Evolutionary conservation across 805 yeast species (phyloP).

Genomic region (Myxozyma geophila): DNA sequence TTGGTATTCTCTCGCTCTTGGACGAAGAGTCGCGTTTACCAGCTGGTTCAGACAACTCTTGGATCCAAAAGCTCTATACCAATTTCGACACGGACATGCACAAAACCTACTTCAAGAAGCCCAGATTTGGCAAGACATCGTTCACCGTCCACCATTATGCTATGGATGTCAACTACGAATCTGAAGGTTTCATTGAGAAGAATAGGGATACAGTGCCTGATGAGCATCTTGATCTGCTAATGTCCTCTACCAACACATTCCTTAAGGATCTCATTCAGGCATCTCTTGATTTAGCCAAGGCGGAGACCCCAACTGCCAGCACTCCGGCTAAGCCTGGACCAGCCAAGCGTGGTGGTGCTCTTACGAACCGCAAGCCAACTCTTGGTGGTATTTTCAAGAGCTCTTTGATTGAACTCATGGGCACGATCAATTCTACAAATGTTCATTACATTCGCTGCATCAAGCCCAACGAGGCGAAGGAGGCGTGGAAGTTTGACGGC

Average conservation of each 20-base stretch:
- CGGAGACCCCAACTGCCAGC: slow-evolving; percentile 31
- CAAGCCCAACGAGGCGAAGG: slow-evolving; percentile 91
- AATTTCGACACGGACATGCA: slow-evolving; percentile 57
- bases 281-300: slow-evolving; percentile 46
- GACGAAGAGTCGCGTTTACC: slow-evolving; percentile 97
- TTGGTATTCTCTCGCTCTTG: slow-evolving; percentile 84
- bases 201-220: slow-evolving; percentile 97
- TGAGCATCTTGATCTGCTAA: slow-evolving; percentile 86
- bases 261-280: slow-evolving; percentile 66
- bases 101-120: slow-evolving; percentile 83
- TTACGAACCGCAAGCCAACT: slow-evolving; percentile 77
- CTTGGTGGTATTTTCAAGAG: slow-evolving; percentile 92
- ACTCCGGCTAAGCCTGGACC: slow-evolving; percentile 47
- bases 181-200: slow-evolving; percentile 94
- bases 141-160: slow-evolving; percentile 94
- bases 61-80: slow-evolving; percentile 88
- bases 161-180: slow-evolving; percentile 86
- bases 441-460: slow-evolving; percentile 97
- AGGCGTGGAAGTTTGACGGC: slow-evolving; percentile 95
- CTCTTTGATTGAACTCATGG: slow-evolving; percentile 90
- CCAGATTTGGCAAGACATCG: slow-evolving; percentile 90
- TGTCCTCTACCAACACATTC: slow-evolving; percentile 67
- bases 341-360: slow-evolving; percentile 46
- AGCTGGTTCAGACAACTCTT: slow-evolving; percentile 87
- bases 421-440: slow-evolving; percentile 89